phyloP scores from a whole-genome alignment of 2,329 filamentous ascomycete species.

The Teratosphaeria epicoccoides region DNA sequence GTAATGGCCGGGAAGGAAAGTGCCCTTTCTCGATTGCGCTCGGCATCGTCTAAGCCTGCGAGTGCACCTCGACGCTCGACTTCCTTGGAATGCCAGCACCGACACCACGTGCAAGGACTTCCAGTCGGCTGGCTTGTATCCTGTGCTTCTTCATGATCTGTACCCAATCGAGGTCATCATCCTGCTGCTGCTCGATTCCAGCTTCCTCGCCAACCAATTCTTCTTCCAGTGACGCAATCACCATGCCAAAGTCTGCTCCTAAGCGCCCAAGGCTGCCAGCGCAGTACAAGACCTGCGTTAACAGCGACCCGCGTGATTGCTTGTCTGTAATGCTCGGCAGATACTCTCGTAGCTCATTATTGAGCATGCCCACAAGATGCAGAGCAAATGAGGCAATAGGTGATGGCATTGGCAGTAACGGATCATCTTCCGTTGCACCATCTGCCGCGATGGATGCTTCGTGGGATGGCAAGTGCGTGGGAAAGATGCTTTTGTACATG shows the following conservation, averaged over 20 bases:
- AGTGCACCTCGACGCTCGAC: constrained; percentile 48
- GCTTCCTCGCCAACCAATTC: constrained; percentile 43
- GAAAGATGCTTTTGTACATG: constrained; percentile 86
- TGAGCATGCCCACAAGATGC: constrained; percentile 70
- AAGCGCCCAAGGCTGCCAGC: constrained; percentile 81
- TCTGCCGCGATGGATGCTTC: constrained; percentile 10
- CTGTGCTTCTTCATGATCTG: constrained; percentile 82
- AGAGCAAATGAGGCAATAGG: constrained; percentile 75
- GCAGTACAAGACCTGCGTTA: constrained; percentile 89
- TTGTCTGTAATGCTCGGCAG: constrained; percentile 73
- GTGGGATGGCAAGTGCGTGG: constrained; percentile 41
- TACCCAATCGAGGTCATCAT: constrained; percentile 57
- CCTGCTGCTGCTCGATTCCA: constrained; percentile 40
- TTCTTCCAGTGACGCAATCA: constrained; percentile 57
- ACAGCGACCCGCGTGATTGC: constrained; percentile 68
- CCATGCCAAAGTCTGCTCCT: constrained; percentile 84
- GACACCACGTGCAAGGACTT: constrained; percentile 25
- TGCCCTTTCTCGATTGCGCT: background rate
- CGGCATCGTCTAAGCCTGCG: background rate
- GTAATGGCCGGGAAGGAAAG: no score
- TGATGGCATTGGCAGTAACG: constrained; percentile 52
- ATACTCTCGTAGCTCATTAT: constrained; percentile 64
- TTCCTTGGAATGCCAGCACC: constrained; percentile 16
- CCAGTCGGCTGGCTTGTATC: constrained; percentile 56
- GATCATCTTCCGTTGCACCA: constrained; percentile 17